phyloP scores from a whole-genome alignment of 306 rosid species.

The Castanea crenata region DNA sequence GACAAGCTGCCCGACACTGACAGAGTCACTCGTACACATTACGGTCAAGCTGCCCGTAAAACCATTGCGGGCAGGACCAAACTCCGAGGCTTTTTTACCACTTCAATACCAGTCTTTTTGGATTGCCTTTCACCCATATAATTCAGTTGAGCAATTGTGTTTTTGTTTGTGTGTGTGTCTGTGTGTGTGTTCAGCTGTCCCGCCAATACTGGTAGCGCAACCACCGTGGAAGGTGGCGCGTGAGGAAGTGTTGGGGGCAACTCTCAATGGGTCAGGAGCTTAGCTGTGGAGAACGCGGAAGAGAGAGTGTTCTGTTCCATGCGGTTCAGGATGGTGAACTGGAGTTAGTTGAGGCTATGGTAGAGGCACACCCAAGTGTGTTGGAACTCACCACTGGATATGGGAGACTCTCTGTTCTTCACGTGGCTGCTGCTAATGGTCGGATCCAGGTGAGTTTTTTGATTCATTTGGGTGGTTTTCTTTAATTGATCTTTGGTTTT shows the following conservation, averaged over 20 bases:
- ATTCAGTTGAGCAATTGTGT: not conserved
- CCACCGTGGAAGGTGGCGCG: slow-evolving; percentile 52
- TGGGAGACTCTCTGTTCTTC: slow-evolving; percentile 54
- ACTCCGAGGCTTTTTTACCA: slow-evolving; percentile 25
- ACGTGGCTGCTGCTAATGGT: slow-evolving; percentile 76
- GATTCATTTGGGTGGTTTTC: not conserved
- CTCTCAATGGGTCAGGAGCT: slow-evolving; percentile 71
- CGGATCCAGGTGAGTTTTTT: slow-evolving; percentile 64
- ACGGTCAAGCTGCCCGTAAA: slow-evolving; percentile 59
- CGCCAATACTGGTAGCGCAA: not conserved
- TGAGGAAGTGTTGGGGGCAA: slow-evolving; percentile 26
- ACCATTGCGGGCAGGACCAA: slow-evolving; percentile 53
- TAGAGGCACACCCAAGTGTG: slow-evolving; percentile 40
- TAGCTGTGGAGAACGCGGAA: slow-evolving; percentile 49
- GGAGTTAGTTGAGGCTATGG: slow-evolving; percentile 45
- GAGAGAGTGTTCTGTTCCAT: slow-evolving; percentile 42
- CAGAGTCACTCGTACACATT: not conserved
- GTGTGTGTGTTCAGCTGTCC: not conserved
- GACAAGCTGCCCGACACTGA: not conserved
- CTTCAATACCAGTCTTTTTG: not conserved
- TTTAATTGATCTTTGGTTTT: not conserved
- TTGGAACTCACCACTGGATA: slow-evolving; percentile 44
- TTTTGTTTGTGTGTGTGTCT: no score
- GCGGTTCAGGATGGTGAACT: slow-evolving; percentile 66
- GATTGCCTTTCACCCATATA: slow-evolving; percentile 7